Percentiles rank a stretch among this genome's conserved stretches.
These are phyloP conservation scores for Tetrapyrgos nigripes DNA, from an alignment of 1,284 basidiomycete species.

Conservation along the genomic window DNA sequence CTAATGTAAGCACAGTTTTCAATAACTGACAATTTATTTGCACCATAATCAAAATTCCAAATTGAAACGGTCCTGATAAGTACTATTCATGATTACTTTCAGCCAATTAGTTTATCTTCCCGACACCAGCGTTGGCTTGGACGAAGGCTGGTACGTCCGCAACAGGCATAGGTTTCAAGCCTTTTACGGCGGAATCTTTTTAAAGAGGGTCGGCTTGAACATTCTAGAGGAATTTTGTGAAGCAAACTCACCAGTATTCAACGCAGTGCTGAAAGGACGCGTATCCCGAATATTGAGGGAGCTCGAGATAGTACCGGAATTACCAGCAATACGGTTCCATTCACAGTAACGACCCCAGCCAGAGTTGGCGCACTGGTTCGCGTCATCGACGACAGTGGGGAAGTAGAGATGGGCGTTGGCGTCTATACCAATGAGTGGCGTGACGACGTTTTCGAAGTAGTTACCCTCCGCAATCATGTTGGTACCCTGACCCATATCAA, in stretches of 20 bases:
- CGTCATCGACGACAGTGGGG: constrained; percentile 2
- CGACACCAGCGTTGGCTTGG: constrained; percentile 28
- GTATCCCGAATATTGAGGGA: not conserved
- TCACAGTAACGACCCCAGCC: constrained; percentile 6
- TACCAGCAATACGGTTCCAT: constrained; percentile 7
- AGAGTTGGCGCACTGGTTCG: not conserved
- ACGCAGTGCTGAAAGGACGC: not conserved
- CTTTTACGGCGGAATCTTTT: constrained; percentile 8
- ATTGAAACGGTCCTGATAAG: too few relatives aligned
- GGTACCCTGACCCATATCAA: constrained; percentile 32
- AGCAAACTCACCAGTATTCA: not conserved
- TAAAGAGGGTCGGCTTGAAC: too few relatives aligned
- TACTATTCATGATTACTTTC: too few relatives aligned
- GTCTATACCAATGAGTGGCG: constrained; percentile 3
- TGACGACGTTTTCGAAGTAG: constrained; percentile 29
- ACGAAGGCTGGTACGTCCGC: constrained; percentile 23
- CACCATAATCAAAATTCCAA: too few relatives aligned
- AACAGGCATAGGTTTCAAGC: constrained; percentile 19
- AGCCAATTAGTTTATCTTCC: constrained; percentile 23
- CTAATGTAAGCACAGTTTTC: too few relatives aligned
- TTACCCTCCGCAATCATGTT: constrained; percentile 33
- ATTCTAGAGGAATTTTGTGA: too few relatives aligned
- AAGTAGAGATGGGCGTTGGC: constrained; percentile 10
- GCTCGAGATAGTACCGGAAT: not conserved
- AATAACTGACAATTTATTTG: too few relatives aligned